phyloP scores from a whole-genome alignment of 805 yeast genomes.

The Metschnikowia lachancei region DNA sequence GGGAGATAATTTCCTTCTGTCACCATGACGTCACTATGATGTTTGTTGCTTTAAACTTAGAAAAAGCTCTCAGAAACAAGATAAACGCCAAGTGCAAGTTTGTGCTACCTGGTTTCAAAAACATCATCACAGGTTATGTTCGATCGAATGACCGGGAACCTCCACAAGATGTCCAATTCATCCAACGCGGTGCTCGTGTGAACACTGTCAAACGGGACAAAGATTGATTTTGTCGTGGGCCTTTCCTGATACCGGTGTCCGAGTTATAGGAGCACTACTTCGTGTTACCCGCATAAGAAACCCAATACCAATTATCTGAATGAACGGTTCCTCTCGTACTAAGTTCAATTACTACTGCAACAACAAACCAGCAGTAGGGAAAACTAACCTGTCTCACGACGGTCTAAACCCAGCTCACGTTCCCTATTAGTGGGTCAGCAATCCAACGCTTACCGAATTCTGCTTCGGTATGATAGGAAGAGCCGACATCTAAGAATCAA shows the following conservation, averaged over 20 bases:
- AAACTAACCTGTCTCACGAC: no score
- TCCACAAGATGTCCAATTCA: conserved; percentile 56
- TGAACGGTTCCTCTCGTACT: conserved; percentile 49
- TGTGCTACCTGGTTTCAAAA: conserved; percentile 83
- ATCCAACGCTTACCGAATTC: no score
- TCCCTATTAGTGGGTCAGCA: no score
- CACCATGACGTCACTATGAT: conserved; percentile 86
- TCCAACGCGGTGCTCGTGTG: no score
- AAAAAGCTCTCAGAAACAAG: conserved; percentile 40
- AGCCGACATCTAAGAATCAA: no score
- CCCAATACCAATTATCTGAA: conserved; percentile 40
- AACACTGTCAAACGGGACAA: no score
- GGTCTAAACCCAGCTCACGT: not conserved
- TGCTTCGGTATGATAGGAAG: no score
- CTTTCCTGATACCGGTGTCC: no score
- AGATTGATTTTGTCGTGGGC: no score
- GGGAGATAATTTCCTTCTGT: conserved; percentile 83
- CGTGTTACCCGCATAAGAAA: no score
- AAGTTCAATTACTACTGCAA: conserved; percentile 42
- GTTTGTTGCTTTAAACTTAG: conserved; percentile 63
- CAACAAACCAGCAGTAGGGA: conserved; percentile 15
- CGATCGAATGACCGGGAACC: conserved; percentile 29
- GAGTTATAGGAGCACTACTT: no score
- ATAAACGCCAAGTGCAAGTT: conserved; percentile 55
- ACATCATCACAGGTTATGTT: conserved; percentile 73